Conservation (phyloP, 805 yeast species). For the Candida ponderosae region DNA sequence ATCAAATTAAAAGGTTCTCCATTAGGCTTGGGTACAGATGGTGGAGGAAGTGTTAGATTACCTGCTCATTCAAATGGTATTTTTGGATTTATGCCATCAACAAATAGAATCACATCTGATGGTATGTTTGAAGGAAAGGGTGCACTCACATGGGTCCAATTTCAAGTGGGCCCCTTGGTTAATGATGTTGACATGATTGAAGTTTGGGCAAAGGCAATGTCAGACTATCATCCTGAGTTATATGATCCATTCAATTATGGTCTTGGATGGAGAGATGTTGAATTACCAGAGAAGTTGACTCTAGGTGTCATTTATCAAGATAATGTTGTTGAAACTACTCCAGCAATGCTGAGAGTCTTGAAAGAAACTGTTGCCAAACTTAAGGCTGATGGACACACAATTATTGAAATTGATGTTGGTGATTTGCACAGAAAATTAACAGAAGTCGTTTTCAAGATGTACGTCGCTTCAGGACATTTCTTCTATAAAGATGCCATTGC, state of each 20-base stretch:
- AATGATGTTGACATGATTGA: too few relatives aligned
- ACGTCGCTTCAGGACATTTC: too few relatives aligned
- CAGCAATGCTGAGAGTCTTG: constrained; percentile 41
- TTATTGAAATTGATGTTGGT: constrained; percentile 42
- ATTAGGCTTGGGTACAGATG: constrained; percentile 52
- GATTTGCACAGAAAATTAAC: too few relatives aligned
- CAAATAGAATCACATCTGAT: constrained; percentile 18
- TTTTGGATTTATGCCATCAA: constrained; percentile 43
- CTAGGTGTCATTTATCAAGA: constrained; percentile 36
- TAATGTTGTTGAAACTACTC: constrained; percentile 37
- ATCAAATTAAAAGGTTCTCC: constrained; percentile 42
- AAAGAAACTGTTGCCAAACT: constrained; percentile 22
- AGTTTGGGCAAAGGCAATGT: too few relatives aligned
- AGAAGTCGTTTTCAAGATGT: too few relatives aligned
- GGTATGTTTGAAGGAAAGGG: too few relatives aligned
- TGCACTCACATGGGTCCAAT: too few relatives aligned
- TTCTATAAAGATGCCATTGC: too few relatives aligned
- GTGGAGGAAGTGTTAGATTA: constrained; percentile 51
- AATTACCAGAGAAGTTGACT: constrained; percentile 28
- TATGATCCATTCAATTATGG: constrained; percentile 32
- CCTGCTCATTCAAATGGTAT: constrained; percentile 50
- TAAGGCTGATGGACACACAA: constrained; percentile 39
- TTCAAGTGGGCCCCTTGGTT: too few relatives aligned
- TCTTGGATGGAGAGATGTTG: constrained; percentile 33
- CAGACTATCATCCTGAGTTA: too few relatives aligned